Evolutionary conservation across 805 yeast genomes (phyloP).

Genomic region (Myxozyma sirexii): DNA sequence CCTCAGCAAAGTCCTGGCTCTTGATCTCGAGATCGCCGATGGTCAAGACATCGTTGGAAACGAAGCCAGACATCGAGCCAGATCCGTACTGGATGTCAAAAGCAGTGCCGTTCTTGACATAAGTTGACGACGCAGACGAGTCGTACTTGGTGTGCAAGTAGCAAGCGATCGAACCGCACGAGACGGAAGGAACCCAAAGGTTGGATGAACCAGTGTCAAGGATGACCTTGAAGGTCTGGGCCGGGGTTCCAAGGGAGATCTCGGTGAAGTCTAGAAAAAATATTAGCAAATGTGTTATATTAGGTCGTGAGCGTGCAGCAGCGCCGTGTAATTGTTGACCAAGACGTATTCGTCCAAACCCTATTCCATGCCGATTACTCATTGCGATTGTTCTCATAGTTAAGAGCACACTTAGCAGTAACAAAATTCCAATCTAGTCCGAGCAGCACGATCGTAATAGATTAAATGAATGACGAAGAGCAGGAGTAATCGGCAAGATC

Average conservation of each 20-base stretch:
- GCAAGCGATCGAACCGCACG: slow-evolving; percentile 93
- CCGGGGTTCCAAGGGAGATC: slow-evolving; percentile 88
- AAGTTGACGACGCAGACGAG: slow-evolving; percentile 77
- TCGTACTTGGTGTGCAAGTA: slow-evolving; percentile 90
- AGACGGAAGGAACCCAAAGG: slow-evolving; percentile 91
- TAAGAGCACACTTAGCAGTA: too few species aligned
- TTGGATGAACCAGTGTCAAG: slow-evolving; percentile 96
- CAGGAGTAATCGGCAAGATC: too few species aligned
- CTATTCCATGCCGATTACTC: slow-evolving; percentile 6
- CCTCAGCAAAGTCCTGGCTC: slow-evolving; percentile 93
- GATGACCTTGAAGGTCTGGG: slow-evolving; percentile 89
- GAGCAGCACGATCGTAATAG: too few species aligned
- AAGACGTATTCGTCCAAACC: neutral
- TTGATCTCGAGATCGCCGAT: slow-evolving; percentile 85
- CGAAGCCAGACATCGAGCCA: slow-evolving; percentile 88
- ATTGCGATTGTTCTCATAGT: neutral
- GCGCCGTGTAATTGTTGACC: neutral
- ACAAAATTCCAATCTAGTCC: too few species aligned
- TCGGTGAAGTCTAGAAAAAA: slow-evolving; percentile 70
- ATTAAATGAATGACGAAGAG: too few species aligned
- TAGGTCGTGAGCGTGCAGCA: too few species aligned
- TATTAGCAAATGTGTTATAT: neutral
- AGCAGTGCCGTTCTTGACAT: slow-evolving; percentile 81
- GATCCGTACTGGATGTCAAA: slow-evolving; percentile 90
- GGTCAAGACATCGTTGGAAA: slow-evolving; percentile 79